Conservation (phyloP, 176 grass and related monocot species). For the Musa schizocarpa region DNA sequence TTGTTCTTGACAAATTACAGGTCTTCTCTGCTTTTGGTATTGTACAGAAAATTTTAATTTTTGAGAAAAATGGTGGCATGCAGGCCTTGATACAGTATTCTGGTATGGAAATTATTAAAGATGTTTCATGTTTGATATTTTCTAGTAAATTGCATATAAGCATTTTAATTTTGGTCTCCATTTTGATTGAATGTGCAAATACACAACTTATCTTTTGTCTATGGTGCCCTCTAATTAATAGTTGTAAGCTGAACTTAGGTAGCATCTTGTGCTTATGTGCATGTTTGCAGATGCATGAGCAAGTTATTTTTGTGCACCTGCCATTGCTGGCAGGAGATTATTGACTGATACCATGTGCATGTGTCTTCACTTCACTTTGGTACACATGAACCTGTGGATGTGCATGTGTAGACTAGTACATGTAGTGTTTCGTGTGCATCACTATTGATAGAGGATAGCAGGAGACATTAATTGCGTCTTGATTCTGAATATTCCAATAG, state of each 20-base stretch:
- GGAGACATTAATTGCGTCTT: too few species aligned
- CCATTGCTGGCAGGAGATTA: too few species aligned
- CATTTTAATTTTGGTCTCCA: neutral
- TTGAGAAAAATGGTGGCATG: slow-evolving; percentile 91
- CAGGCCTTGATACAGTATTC: slow-evolving; percentile 94
- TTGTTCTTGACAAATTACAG: slow-evolving; percentile 24
- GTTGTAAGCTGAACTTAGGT: neutral
- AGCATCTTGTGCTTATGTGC: neutral
- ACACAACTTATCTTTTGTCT: neutral
- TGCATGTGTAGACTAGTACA: too few species aligned
- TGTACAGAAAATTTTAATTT: slow-evolving; percentile 96
- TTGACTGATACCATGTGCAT: too few species aligned
- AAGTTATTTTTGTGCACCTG: too few species aligned
- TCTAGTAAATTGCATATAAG: neutral
- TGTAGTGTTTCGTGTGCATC: too few species aligned
- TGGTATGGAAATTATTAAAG: slow-evolving; percentile 35
- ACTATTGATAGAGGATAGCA: too few species aligned
- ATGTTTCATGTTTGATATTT: slow-evolving; percentile 7
- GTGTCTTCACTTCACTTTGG: too few species aligned
- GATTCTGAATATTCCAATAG: too few species aligned
- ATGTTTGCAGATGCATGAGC: neutral
- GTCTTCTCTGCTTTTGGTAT: slow-evolving; percentile 94
- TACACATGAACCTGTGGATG: too few species aligned
- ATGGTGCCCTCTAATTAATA: neutral
- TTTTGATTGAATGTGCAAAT: neutral